Evolutionary conservation across 116 monocot species (phyloP), one percentile per base, ranked within the genome.

Genomic region (Posidonia oceanica): DNA sequence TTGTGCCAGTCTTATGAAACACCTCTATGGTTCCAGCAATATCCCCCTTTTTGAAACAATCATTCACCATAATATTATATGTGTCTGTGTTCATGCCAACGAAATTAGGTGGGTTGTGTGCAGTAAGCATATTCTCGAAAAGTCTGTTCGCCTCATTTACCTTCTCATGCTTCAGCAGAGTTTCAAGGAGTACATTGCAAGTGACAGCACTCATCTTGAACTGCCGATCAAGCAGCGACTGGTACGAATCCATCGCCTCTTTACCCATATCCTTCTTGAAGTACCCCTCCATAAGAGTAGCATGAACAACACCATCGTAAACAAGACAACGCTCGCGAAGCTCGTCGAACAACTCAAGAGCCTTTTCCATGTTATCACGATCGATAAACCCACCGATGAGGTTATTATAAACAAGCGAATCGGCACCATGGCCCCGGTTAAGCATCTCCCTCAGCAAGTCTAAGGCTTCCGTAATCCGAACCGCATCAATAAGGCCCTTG

Each of bases 191-290:
- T 21, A 72, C 70, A 48, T 98, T 92, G 66, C 97, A 87, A 4
- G 97, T 92, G 20, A 65, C 82, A 4, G 87, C 74, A 3, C 54
- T 80, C 97, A 98, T 89, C 71, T 84, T 89, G 72, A 98, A 98
- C 70, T 92, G 66, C 13, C 80, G 66, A 39, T 89, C 90, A 4
- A 92, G 68, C 1, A 89, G 77, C 1, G 83, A 87, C 70, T 97
- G 89, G 73, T 97, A 97, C 7, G 80, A 84, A 48, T 85, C 87
- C 97, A 97, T 97, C 44, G 97, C 97, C 69, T 97, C 97, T 68
- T 85, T 92, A 52, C 89, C 97, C 86, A 74, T 89, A 13, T 79
- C 92, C 42, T 65, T 69, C 61, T 89, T 85, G 83, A 85, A 97
- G 77, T 87, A 87, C 3, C 77, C 86, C 64, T 92, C 92, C 97